Conservation (phyloP, 2,329 filamentous ascomycete species). For the Phyllosticta citriasiana region DNA sequence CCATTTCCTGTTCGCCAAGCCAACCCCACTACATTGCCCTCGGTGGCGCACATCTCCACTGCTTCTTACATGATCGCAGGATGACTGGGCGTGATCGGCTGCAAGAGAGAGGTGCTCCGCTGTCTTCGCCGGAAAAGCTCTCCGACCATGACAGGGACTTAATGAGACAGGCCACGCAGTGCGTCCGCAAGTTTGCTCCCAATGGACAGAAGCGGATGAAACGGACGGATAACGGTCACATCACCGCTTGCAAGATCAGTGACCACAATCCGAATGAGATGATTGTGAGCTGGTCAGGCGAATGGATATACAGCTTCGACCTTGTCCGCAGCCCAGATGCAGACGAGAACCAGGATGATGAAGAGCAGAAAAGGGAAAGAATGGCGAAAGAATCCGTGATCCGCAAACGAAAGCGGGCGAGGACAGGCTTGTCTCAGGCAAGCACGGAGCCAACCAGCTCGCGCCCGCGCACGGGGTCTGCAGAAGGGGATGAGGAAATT, state of each 20-base stretch:
- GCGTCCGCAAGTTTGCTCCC: slow-evolving; percentile 57
- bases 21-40: slow-evolving; percentile 62
- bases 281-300: slow-evolving; percentile 58
- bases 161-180: slow-evolving; percentile 51
- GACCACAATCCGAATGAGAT: slow-evolving; percentile 59
- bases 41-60: slow-evolving; percentile 58
- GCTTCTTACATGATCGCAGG: slow-evolving; percentile 57
- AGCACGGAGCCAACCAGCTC: slow-evolving; percentile 35
- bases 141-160: slow-evolving; percentile 40
- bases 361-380: background rate
- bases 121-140: slow-evolving; percentile 33
- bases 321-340: slow-evolving; percentile 49
- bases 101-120: slow-evolving; percentile 41
- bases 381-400: slow-evolving; percentile 23
- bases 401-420: slow-evolving; percentile 49
- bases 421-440: slow-evolving; percentile 34
- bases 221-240: slow-evolving; percentile 49
- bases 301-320: slow-evolving; percentile 58
- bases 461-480: slow-evolving; percentile 34
- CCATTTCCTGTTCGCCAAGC: slow-evolving; percentile 55
- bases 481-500: slow-evolving; percentile 31
- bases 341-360: slow-evolving; percentile 27
- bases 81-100: slow-evolving; percentile 54
- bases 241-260: slow-evolving; percentile 62
- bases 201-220: slow-evolving; percentile 46